These are phyloP conservation scores for Elaeagnus macrophylla DNA, from an alignment of 306 rosid genomes.

Conservation along the genomic window DNA sequence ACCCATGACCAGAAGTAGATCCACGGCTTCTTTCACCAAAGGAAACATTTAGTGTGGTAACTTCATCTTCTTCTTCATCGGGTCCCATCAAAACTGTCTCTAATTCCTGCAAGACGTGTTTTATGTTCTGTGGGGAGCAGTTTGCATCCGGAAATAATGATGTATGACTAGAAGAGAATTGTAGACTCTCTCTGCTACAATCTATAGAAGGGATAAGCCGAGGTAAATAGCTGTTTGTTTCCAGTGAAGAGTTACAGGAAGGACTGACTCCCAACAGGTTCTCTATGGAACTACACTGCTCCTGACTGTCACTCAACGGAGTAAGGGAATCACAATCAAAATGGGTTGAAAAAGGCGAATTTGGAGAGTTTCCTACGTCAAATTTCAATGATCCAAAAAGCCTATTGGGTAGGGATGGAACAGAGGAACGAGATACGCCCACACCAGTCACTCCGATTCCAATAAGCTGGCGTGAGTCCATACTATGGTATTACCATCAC, in stretches of 20 bases:
- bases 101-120: conserved; percentile 47
- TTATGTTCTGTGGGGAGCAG: conserved; percentile 27
- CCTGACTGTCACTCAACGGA: conserved; percentile 48
- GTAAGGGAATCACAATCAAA: conserved; percentile 56
- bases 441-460: conserved; percentile 43
- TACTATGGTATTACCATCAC: conserved; percentile 42
- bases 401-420: conserved; percentile 44
- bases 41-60: conserved; percentile 31
- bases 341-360: conserved; percentile 44
- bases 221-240: conserved; percentile 34
- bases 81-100: conserved; percentile 88
- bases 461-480: conserved; percentile 71
- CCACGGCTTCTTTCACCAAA: conserved; percentile 30
- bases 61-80: conserved; percentile 43
- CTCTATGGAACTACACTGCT: conserved; percentile 50
- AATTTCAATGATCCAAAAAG: conserved; percentile 53
- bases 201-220: conserved; percentile 31
- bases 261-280: conserved; percentile 50
- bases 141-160: conserved; percentile 33
- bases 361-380: conserved; percentile 57
- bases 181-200: conserved; percentile 23
- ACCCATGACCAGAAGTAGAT: conserved; percentile 27
- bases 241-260: conserved; percentile 41
- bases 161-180: conserved; percentile 29
- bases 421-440: conserved; percentile 35